Base-by-base conservation (phyloP, 495 filamentous ascomycete species). In the Stereocaulon alpinum region DNA sequence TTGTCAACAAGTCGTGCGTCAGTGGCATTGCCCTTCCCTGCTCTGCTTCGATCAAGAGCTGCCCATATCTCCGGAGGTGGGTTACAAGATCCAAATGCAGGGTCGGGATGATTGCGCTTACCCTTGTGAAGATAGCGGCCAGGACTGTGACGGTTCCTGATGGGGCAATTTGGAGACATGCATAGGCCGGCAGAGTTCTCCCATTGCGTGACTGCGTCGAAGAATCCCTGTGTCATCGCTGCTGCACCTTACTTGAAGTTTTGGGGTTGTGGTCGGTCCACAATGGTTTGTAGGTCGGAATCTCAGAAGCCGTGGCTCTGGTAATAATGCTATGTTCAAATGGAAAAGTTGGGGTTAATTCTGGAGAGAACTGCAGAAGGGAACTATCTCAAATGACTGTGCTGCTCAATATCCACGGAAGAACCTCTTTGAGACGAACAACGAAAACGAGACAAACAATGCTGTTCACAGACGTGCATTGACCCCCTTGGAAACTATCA, bases 61-160 rank as follows among this genome's bases (percentile, higher is more conserved):
- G 37, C 52, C 52, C 52, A 55, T n/a, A 42, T 20, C 18, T 55
- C 52, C 6, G 52, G 52, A 41, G 52, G 40, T 40, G 52, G 52
- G 7, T 55, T 42, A 22, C 52, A 55, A 29, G 52, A 40, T 30
- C 52, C 52, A 43, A 55, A 55, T 24, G 52, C 27, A 14, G 34
- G 52, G 7, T 55, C 24, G 4, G 34, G 32, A 14, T 42, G 12
- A 43, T 43, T 55, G 32, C 52, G 52, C 52, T 27, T 40, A 15
- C 20, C 20, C 22, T 34, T 9, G 20, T 55, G 52, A 24, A 55
- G 34, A 20, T 42, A 55, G 11, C 37, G 52, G 34, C 52, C 52
- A 7, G 5, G n/a, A 3, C 42, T 55, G 18, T 55, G 52, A 40
- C 24, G 11, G 17, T 27, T 41, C 34, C 41, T 42, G 20, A 55